phyloP scores from a whole-genome alignment of 768 basidiomycete species.

The Porpolomopsis calyptriformis region DNA sequence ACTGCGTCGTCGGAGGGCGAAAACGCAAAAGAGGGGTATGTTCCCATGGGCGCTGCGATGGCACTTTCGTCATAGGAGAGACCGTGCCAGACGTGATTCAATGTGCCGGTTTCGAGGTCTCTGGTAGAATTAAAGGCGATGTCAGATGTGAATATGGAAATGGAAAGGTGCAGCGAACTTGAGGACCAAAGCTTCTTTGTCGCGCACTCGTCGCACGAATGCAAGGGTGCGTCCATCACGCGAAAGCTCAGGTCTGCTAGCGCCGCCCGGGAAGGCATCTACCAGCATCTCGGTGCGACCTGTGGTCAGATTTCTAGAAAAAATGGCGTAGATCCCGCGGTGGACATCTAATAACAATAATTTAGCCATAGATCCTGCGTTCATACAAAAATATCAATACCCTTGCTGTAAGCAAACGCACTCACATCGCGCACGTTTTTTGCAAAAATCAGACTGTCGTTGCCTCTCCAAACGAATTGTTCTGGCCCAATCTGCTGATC shows the following conservation, averaged over 20 bases:
- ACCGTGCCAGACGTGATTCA: constrained; percentile 57
- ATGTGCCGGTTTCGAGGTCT: constrained; percentile 55
- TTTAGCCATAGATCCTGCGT: not conserved
- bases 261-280: constrained; percentile 53
- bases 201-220: constrained; percentile 62
- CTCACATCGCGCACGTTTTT: constrained; percentile 50
- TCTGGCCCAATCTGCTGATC: constrained; percentile 69
- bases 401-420: constrained; percentile 54
- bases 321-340: constrained; percentile 61
- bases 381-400: constrained; percentile 21
- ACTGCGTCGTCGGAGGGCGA: constrained; percentile 47
- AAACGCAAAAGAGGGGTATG: constrained; percentile 69
- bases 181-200: constrained; percentile 62
- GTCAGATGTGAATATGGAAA: not conserved
- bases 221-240: constrained; percentile 59
- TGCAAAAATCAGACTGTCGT: constrained; percentile 51
- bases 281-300: constrained; percentile 43
- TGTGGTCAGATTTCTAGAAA: constrained; percentile 52
- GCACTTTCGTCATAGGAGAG: constrained; percentile 55
- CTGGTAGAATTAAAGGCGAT: constrained; percentile 21
- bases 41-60: constrained; percentile 68
- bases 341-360: constrained; percentile 67
- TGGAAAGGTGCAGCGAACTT: constrained; percentile 53
- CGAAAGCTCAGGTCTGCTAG: constrained; percentile 60
- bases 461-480: constrained; percentile 52